Evolutionary conservation across 257 asterid species (phyloP).

Genomic region (Solanum neorickii): DNA sequence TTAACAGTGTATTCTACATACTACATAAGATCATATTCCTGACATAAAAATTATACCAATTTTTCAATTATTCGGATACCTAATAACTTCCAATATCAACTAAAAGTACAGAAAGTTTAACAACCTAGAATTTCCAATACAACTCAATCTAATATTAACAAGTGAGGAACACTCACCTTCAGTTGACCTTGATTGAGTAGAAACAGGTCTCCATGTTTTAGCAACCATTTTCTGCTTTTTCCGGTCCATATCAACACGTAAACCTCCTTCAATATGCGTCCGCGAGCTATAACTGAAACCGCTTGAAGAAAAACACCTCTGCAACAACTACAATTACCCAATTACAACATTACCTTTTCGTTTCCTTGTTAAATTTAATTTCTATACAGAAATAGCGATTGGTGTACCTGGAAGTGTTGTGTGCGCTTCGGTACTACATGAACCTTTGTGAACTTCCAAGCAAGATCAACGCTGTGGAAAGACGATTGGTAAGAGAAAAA

Average conservation of each 20-base stretch:
- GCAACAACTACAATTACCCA: neutral
- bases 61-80: neutral
- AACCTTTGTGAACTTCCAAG: slow-evolving; percentile 10
- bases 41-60: neutral
- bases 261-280: slow-evolving; percentile 22
- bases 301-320: slow-evolving; percentile 12
- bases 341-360: neutral
- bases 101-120: neutral
- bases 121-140: neutral
- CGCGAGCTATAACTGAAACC: slow-evolving; percentile 20
- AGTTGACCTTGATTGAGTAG: slow-evolving; percentile 29
- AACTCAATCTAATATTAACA: neutral
- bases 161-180: slow-evolving; percentile 18
- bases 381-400: neutral
- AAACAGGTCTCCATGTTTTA: slow-evolving; percentile 47
- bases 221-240: slow-evolving; percentile 17
- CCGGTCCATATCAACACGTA: slow-evolving; percentile 9
- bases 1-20: neutral
- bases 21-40: neutral
- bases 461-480: slow-evolving; percentile 18
- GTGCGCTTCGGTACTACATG: slow-evolving; percentile 16
- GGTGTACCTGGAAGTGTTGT: slow-evolving; percentile 26
- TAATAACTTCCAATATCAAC: neutral
- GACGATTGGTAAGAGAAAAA: neutral
- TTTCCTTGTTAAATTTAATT: neutral